Evolutionary conservation across 2,329 filamentous ascomycete species (phyloP), one percentile per base, ranked within the genome.

Genomic region (Cercospora sp.): DNA sequence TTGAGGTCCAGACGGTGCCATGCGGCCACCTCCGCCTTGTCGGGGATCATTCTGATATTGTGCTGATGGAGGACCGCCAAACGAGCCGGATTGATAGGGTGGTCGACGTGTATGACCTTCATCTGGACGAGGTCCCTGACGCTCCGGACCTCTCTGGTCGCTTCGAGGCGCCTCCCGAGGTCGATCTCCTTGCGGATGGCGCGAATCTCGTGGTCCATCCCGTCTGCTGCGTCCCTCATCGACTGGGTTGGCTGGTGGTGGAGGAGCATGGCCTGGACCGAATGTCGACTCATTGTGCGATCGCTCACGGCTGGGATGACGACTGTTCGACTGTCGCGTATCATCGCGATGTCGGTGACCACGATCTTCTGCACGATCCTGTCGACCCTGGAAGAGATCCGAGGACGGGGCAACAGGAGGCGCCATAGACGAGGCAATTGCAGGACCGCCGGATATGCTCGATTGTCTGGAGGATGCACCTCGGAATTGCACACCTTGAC

Each of bases 401-500:
- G 63, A 64, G 10, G 66, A 37, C 13, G 66, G 66, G 26, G 26
- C 68, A 26, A 61, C 63, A 18, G 72, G 64, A 28, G 70, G 67
- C 13, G 77, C 74, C 69, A 74, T 73, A 2, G 72, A 63, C 16
- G 71, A 70, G 16, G 73, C 64, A n/a, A 72, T 49, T 12, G 67
- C 32, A 26, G 70, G 59, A 7, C 65, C 57, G 30, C 64, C 62
- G 51, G 72, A 70, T 63, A 71, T 60, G 61, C 73, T 75, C 62
- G 68, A 65, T 65, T 74, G 74, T 12, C 74, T 62, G 63, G 72
- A 65, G n/a, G 74, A 72, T 34, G 77, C 77, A 10, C 78, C 78
- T 58, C 77, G 70, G 66, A 79, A 75, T 40, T 74, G 75, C 18
- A 76, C 72, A 55, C 73, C 71, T 69, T 75, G 74, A 28, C 67